Conservation (phyloP, 2,329 filamentous ascomycete genomes). For the Colletotrichum orchidophilum region DNA sequence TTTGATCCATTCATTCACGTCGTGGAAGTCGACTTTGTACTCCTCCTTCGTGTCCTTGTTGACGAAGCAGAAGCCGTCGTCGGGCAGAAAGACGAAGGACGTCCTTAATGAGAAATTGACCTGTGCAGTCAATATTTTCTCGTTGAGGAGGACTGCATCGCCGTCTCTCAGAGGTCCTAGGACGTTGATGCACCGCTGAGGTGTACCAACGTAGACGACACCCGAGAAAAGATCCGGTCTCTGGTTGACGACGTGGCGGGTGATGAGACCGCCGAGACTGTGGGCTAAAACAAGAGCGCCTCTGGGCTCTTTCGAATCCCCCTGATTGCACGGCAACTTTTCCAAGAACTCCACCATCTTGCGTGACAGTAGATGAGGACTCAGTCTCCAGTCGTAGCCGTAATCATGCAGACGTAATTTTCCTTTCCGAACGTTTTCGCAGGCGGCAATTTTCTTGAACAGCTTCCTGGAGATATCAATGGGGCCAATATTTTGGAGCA, state of each 20-base stretch:
- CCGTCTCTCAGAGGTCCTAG: conserved; percentile 89
- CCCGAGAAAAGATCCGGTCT: conserved; percentile 86
- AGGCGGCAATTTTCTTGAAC: conserved; percentile 79
- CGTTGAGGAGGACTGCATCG: conserved; percentile 90
- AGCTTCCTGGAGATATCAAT: conserved; percentile 88
- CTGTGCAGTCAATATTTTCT: conserved; percentile 88
- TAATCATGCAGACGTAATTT: conserved; percentile 86
- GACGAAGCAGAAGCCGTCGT: conserved; percentile 88
- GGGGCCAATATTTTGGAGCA: conserved; percentile 90
- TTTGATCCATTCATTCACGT: conserved; percentile 81
- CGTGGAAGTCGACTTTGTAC: conserved; percentile 86
- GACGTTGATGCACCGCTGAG: conserved; percentile 89
- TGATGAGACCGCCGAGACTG: conserved; percentile 87
- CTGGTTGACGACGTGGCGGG: conserved; percentile 86
- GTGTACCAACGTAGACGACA: conserved; percentile 85
- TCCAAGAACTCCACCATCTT: conserved; percentile 80
- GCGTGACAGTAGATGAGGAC: conserved; percentile 78
- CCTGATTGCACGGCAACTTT: conserved; percentile 76
- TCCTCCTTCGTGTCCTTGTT: conserved; percentile 83
- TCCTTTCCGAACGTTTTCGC: conserved; percentile 76
- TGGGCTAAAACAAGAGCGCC: conserved; percentile 88
- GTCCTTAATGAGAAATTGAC: conserved; percentile 94
- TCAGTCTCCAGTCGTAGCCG: conserved; percentile 94
- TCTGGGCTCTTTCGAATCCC: conserved; percentile 68
- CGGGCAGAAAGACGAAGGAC: conserved; percentile 84